These are phyloP conservation scores for Cryoendolithus antarcticus DNA, from an alignment of 2,329 filamentous ascomycete species.

Conservation along the genomic window DNA sequence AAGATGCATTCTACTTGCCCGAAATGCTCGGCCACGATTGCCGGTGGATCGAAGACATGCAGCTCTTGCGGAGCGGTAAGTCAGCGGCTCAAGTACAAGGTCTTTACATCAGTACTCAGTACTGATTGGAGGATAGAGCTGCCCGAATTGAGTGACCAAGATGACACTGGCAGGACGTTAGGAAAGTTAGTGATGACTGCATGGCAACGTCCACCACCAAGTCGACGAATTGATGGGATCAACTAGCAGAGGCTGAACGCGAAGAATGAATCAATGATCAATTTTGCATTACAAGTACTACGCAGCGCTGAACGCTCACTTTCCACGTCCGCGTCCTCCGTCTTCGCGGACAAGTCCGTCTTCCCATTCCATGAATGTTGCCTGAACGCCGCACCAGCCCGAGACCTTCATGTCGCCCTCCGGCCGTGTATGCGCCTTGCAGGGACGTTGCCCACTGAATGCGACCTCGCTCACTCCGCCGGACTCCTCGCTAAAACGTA, in stretches of 20 bases:
- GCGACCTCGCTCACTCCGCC: conserved; percentile 7
- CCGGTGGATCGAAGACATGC: conserved; percentile 21
- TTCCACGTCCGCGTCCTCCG: background rate
- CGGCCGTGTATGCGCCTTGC: background rate
- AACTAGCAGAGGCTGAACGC: too few species aligned
- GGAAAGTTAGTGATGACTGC: too few species aligned
- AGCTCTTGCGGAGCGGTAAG: conserved; percentile 21
- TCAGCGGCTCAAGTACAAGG: background rate
- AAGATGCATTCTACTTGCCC: conserved; percentile 14
- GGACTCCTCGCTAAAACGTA: conserved; percentile 18
- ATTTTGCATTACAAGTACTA: background rate
- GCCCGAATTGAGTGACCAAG: conserved; percentile 13
- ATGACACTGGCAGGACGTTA: too few species aligned
- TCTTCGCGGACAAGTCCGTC: conserved; percentile 14
- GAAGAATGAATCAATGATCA: too few species aligned
- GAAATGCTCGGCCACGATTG: conserved; percentile 19
- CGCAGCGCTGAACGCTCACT: background rate
- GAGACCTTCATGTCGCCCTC: background rate
- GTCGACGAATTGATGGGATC: too few species aligned
- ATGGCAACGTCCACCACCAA: too few species aligned
- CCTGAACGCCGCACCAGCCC: too few species aligned
- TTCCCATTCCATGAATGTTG: conserved; percentile 2
- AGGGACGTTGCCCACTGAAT: background rate
- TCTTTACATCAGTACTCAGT: too few species aligned
- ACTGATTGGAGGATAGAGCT: conserved; percentile 10